A percentile compares a stretch with the other conserved stretches of the same genome.
Evolutionary conservation across 441 rosid species (phyloP).

Genomic region (Jatropha podagrica): DNA sequence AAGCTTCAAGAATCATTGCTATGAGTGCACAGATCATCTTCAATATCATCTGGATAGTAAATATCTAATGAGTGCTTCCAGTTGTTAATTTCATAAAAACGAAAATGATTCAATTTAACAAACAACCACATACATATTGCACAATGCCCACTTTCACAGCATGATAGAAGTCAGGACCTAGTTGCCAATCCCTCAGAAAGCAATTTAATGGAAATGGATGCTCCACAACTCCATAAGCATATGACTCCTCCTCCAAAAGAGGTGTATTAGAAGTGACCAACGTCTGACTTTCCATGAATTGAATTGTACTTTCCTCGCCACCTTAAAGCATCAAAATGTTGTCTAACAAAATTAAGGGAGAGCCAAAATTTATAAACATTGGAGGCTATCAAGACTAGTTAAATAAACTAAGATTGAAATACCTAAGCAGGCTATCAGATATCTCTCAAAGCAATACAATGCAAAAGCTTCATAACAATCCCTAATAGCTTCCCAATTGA

Average conservation of each 20-base stretch:
- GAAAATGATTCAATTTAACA: constrained; percentile 13
- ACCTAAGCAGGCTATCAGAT: constrained; percentile 97
- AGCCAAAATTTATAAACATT: constrained; percentile 2
- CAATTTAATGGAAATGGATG: constrained; percentile 89
- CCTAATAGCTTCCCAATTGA: constrained; percentile 88
- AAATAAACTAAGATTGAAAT: constrained; percentile 19
- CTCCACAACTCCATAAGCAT: constrained; percentile 82
- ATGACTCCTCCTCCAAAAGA: constrained; percentile 85
- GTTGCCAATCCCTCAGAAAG: constrained; percentile 71
- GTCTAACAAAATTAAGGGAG: constrained; percentile 3
- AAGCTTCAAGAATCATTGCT: constrained; percentile 87
- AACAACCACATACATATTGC: constrained; percentile 70
- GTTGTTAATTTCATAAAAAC: constrained; percentile 17
- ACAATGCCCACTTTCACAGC: constrained; percentile 97
- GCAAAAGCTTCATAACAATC: constrained; percentile 99
- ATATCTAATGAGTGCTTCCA: constrained; percentile 18
- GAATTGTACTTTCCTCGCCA: constrained; percentile 87
- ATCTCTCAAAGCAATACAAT: constrained; percentile 95
- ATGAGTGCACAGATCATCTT: constrained; percentile 88
- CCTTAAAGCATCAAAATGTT: constrained; percentile 43
- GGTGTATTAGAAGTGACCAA: constrained; percentile 65
- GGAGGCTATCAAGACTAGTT: constrained; percentile 4
- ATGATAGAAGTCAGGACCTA: constrained; percentile 82
- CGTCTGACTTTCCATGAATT: constrained; percentile 84
- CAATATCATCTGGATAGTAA: constrained; percentile 70